A percentile compares a stretch with the other conserved stretches of the same genome.
Evolutionary conservation across 2,329 filamentous ascomycete genomes (phyloP).

Genomic region (Diaporthe sp.): DNA sequence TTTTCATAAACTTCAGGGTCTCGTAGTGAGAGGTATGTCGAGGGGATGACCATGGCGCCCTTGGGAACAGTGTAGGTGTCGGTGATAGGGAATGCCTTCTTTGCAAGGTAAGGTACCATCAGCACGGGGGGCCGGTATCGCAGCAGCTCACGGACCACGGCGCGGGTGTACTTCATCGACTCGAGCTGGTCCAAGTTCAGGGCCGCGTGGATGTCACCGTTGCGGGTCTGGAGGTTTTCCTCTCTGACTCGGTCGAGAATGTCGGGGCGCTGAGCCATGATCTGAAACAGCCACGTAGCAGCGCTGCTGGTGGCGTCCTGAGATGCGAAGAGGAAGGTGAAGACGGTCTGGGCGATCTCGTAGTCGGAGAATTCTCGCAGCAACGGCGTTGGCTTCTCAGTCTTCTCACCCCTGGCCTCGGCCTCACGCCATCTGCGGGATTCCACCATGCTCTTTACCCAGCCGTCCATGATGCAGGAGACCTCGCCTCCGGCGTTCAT

Average conservation of each 20-base stretch:
- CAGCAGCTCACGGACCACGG: slow-evolving; percentile 90
- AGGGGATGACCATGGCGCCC: slow-evolving; percentile 94
- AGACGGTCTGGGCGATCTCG: slow-evolving; percentile 93
- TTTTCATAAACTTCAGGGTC: slow-evolving; percentile 94
- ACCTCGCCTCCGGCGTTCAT: slow-evolving; percentile 90
- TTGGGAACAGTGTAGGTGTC: slow-evolving; percentile 92
- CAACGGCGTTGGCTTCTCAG: slow-evolving; percentile 85
- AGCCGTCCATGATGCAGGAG: slow-evolving; percentile 95
- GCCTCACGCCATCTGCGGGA: slow-evolving; percentile 86
- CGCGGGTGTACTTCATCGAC: slow-evolving; percentile 89
- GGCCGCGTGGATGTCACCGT: slow-evolving; percentile 78
- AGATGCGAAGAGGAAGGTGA: slow-evolving; percentile 97
- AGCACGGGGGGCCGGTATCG: slow-evolving; percentile 96
- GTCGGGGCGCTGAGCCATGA: slow-evolving; percentile 93
- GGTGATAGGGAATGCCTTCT: slow-evolving; percentile 95
- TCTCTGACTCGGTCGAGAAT: slow-evolving; percentile 90
- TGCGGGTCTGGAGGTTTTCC: slow-evolving; percentile 85
- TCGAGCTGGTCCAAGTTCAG: slow-evolving; percentile 90
- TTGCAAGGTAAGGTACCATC: slow-evolving; percentile 95
- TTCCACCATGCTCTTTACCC: slow-evolving; percentile 90
- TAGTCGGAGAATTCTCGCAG: slow-evolving; percentile 90
- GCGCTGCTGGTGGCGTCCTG: slow-evolving; percentile 97
- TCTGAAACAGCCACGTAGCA: slow-evolving; percentile 94
- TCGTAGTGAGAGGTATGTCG: slow-evolving; percentile 89
- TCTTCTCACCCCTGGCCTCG: slow-evolving; percentile 77